Evolutionary conservation across 257 asterid species (phyloP).

Genomic region (Phtheirospermum japonicum): DNA sequence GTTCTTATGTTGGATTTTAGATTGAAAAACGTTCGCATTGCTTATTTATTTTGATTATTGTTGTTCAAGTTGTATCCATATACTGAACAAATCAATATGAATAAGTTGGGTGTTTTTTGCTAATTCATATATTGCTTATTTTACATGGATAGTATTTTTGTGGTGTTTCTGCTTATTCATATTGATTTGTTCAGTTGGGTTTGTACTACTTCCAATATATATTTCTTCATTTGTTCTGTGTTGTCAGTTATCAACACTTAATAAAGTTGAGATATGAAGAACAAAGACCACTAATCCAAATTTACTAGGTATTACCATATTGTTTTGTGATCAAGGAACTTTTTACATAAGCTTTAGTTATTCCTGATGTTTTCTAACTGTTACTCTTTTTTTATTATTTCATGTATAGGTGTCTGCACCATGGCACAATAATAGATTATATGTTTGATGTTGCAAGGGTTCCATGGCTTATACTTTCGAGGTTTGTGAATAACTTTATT

Average conservation of each 20-base stretch:
- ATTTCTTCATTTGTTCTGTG: conserved; percentile 9
- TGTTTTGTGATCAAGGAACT: neutral
- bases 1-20: too few species aligned
- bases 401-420: conserved; percentile 76
- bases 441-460: conserved; percentile 93
- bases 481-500: conserved; percentile 42
- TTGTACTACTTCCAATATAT: conserved; percentile 36
- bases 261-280: neutral
- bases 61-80: too few species aligned
- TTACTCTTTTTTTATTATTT: conserved; percentile 6
- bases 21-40: too few species aligned
- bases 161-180: too few species aligned
- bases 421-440: conserved; percentile 95
- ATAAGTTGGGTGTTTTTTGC: too few species aligned
- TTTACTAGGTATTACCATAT: neutral
- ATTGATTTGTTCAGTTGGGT: conserved; percentile 99
- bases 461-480: conserved; percentile 98
- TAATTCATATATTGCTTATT: too few species aligned
- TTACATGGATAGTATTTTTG: too few species aligned
- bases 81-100: too few species aligned
- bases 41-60: too few species aligned
- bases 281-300: neutral
- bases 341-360: too few species aligned
- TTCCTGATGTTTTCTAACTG: neutral
- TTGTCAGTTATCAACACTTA: neutral